Percentiles rank a stretch among this genome's conserved stretches.
Conservation (phyloP, 805 yeast genomes). For the Ogataea wickerhamii region DNA sequence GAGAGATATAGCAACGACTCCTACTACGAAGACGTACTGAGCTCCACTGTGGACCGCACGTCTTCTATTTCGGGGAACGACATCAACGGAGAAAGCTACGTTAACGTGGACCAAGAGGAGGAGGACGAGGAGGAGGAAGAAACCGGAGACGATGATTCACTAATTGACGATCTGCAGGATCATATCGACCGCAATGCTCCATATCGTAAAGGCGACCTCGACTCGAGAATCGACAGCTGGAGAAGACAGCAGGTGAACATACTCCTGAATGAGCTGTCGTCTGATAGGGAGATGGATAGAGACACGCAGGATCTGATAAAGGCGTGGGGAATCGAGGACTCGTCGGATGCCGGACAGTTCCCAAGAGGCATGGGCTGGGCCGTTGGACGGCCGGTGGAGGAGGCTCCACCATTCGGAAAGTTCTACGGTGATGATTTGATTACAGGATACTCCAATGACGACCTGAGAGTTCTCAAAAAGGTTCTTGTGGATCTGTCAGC, state of each 20-base stretch:
- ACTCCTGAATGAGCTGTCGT: slow-evolving; percentile 20
- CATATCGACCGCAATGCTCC: slow-evolving; percentile 17
- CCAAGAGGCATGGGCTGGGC: slow-evolving; percentile 1
- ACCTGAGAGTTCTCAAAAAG: slow-evolving; percentile 18
- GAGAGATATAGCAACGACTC: slow-evolving; percentile 11
- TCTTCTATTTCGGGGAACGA: slow-evolving; percentile 10
- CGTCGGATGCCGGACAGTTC: neutral
- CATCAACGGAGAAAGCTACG: slow-evolving; percentile 16
- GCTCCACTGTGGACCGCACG: slow-evolving; percentile 19
- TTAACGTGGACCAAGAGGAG: slow-evolving; percentile 17
- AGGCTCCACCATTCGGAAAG: slow-evolving; percentile 5
- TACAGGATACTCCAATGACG: slow-evolving; percentile 18
- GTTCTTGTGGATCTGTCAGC: slow-evolving; percentile 20
- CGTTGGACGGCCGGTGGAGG: slow-evolving; percentile 1
- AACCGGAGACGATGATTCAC: slow-evolving; percentile 26
- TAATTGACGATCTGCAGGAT: slow-evolving; percentile 26
- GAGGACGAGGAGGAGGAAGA: slow-evolving; percentile 18
- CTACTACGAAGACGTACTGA: slow-evolving; percentile 25
- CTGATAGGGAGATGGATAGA: slow-evolving; percentile 9
- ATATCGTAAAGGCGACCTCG: slow-evolving; percentile 23
- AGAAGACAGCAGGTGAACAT: slow-evolving; percentile 27
- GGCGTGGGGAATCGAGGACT: slow-evolving; percentile 33
- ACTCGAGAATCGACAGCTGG: slow-evolving; percentile 30
- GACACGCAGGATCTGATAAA: slow-evolving; percentile 27
- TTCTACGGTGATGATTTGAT: slow-evolving; percentile 25